These are phyloP conservation scores for Tetratostichococcus sp. DNA, from an alignment of 139 green algal genomes.

Conservation along the genomic window DNA sequence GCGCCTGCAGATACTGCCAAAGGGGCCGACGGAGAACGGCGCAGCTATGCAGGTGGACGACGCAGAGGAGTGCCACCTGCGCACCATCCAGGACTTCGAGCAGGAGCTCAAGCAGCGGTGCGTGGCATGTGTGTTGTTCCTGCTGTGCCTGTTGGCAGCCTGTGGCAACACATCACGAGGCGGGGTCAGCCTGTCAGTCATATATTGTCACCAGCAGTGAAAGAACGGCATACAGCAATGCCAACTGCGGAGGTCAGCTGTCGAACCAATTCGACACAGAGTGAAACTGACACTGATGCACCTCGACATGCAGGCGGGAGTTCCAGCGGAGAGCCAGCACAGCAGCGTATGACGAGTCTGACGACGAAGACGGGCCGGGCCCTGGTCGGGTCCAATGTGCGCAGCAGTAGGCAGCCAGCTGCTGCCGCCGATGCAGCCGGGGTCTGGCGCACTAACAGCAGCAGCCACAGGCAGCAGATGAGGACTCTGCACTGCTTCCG, in stretches of 20 bases:
- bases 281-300: no score
- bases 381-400: conserved; percentile 86
- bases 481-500: no score
- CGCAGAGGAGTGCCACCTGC: conserved; percentile 19
- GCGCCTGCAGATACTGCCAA: conserved; percentile 1
- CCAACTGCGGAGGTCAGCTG: no score
- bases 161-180: neutral
- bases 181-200: no score
- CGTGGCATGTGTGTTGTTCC: neutral
- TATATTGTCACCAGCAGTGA: no score
- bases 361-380: conserved; percentile 82
- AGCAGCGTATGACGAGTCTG: conserved; percentile 56
- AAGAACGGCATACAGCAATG: no score
- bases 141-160: no score
- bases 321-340: conserved; percentile 15
- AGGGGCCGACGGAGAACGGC: conserved; percentile 68
- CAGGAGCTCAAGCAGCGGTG: conserved; percentile 65
- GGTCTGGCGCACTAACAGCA: no score
- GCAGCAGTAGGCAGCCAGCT: conserved; percentile 72
- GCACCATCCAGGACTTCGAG: conserved; percentile 73
- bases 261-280: no score
- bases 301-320: neutral
- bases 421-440: no score
- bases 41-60: conserved; percentile 66
- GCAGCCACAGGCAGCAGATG: no score